Conservation (phyloP, 768 basidiomycete species). For the Hygrophorus russula region DNA sequence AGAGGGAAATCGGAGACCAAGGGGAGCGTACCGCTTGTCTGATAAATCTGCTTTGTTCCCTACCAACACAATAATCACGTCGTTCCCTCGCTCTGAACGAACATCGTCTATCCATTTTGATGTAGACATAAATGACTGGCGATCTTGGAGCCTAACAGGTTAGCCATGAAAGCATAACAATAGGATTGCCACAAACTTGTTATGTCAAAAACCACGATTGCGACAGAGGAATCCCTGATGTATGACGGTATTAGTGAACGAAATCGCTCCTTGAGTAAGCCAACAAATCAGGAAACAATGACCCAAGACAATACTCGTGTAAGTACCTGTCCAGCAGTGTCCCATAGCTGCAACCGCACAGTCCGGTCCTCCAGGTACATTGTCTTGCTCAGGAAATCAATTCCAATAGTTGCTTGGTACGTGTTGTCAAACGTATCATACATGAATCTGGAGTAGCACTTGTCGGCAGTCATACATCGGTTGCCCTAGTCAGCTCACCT, state of each 20-base stretch:
- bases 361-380: constrained; percentile 99
- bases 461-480: constrained; percentile 6
- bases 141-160: constrained; percentile 39
- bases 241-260: constrained; percentile 96
- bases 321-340: constrained; percentile 88
- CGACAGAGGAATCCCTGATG: constrained; percentile 97
- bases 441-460: constrained; percentile 59
- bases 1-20: not conserved
- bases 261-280: constrained; percentile 71
- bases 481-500: constrained; percentile 37
- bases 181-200: constrained; percentile 56
- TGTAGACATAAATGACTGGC: constrained; percentile 96
- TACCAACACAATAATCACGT: constrained; percentile 96
- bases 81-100: constrained; percentile 90
- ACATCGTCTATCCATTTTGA: constrained; percentile 99
- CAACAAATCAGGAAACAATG: constrained; percentile 1
- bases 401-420: constrained; percentile 95
- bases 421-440: constrained; percentile 99
- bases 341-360: constrained; percentile 95
- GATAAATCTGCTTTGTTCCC: constrained; percentile 99
- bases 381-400: constrained; percentile 99
- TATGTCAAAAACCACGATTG: constrained; percentile 98
- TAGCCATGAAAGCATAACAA: constrained; percentile 4
- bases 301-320: not conserved
- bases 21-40: constrained; percentile 74